Conservation (phyloP, 768 basidiomycete species). For the Hemileccinum rubropunctum region DNA sequence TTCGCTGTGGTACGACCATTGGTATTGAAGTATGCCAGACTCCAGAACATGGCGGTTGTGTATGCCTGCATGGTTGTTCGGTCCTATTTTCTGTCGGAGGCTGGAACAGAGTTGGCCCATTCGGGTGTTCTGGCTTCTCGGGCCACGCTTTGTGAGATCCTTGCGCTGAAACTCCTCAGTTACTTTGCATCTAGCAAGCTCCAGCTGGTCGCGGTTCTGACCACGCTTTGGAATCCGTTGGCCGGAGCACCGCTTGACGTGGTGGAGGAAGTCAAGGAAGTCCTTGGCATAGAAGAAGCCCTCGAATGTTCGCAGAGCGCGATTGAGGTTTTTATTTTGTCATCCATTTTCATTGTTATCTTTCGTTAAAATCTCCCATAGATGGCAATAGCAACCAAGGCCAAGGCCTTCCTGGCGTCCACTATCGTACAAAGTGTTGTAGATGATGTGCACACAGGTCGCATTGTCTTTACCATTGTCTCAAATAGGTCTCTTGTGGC, state of each 20-base stretch:
- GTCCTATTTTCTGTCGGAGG: slow-evolving; percentile 71
- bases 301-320: slow-evolving; percentile 75
- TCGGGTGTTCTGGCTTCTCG: slow-evolving; percentile 67
- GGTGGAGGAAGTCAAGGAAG: slow-evolving; percentile 61
- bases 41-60: slow-evolving; percentile 71
- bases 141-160: slow-evolving; percentile 81
- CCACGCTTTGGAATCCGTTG: slow-evolving; percentile 82
- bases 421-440: slow-evolving; percentile 86
- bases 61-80: slow-evolving; percentile 77
- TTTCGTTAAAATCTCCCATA: slow-evolving; percentile 27
- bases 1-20: slow-evolving; percentile 76
- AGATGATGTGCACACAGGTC: slow-evolving; percentile 83
- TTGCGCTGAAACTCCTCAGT: slow-evolving; percentile 84
- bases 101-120: slow-evolving; percentile 72
- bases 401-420: slow-evolving; percentile 81
- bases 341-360: not conserved
- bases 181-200: slow-evolving; percentile 72
- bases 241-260: slow-evolving; percentile 69
- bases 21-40: slow-evolving; percentile 73
- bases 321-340: slow-evolving; percentile 63
- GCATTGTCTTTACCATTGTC: slow-evolving; percentile 62
- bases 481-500: slow-evolving; percentile 74
- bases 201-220: slow-evolving; percentile 74
- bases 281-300: slow-evolving; percentile 50
- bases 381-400: slow-evolving; percentile 86